These are phyloP conservation scores for Rhodotorula sp. DNA, from an alignment of 1,284 basidiomycete species.

Conservation along the genomic window DNA sequence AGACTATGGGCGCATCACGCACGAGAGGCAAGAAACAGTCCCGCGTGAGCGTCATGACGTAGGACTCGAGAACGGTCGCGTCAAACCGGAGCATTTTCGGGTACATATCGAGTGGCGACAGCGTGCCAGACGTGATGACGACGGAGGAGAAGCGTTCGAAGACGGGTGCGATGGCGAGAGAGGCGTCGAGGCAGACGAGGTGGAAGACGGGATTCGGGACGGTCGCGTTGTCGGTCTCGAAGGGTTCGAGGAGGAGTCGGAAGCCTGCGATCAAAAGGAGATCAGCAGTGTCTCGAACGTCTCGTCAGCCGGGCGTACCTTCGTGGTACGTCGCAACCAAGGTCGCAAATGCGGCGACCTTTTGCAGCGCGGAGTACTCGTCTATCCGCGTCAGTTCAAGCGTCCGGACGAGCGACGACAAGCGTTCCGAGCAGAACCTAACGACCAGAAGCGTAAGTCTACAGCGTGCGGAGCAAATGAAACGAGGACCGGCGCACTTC, in stretches of 20 bases:
- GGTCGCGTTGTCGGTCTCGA: slow-evolving; percentile 97
- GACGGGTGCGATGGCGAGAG: slow-evolving; percentile 94
- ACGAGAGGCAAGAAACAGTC: slow-evolving; percentile 97
- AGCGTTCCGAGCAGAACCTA: slow-evolving; percentile 93
- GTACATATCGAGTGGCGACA: slow-evolving; percentile 99
- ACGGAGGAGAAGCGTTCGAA: slow-evolving; percentile 98
- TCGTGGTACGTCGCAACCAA: slow-evolving; percentile 98
- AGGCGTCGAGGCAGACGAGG: slow-evolving; percentile 95
- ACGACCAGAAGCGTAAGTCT: background rate
- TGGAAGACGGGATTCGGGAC: slow-evolving; percentile 99
- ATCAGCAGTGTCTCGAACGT: background rate
- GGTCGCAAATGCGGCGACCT: slow-evolving; percentile 94
- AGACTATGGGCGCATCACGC: slow-evolving; percentile 42
- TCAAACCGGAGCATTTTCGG: slow-evolving; percentile 99
- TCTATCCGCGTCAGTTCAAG: slow-evolving; percentile 87
- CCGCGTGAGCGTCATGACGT: slow-evolving; percentile 95
- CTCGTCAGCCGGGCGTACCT: slow-evolving; percentile 54
- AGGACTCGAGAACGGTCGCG: slow-evolving; percentile 93
- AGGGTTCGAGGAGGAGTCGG: slow-evolving; percentile 94
- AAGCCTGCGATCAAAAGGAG: slow-evolving; percentile 62
- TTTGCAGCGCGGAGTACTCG: slow-evolving; percentile 87
- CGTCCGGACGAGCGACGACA: slow-evolving; percentile 91
- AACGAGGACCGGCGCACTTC: slow-evolving; percentile 56
- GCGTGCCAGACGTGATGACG: slow-evolving; percentile 97
- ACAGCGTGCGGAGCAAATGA: background rate